phyloP scores from a whole-genome alignment of 139 green algal genomes.

The Nannochloris sp. region DNA sequence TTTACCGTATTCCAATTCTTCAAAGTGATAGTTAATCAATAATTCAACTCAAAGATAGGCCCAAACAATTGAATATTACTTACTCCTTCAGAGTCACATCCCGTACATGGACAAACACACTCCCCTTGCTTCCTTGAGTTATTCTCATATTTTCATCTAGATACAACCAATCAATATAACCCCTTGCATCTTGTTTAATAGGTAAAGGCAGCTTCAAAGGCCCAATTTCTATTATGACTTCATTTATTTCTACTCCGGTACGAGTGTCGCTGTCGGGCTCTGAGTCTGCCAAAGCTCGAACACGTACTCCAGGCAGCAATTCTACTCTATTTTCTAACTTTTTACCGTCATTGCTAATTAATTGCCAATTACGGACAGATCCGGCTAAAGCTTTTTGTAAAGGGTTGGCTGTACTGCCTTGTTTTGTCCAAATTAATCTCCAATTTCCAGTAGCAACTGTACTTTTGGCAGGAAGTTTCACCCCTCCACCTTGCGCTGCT shows the following conservation, averaged over 20 bases:
- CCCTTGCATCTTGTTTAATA: slow-evolving; percentile 23
- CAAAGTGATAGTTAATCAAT: too few relatives aligned
- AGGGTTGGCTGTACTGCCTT: slow-evolving; percentile 46
- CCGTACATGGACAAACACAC: slow-evolving; percentile 29
- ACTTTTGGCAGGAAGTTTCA: slow-evolving; percentile 29
- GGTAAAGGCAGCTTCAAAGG: slow-evolving; percentile 26
- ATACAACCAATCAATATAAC: slow-evolving; percentile 77
- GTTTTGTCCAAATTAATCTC: slow-evolving; percentile 62
- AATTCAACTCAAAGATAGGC: too few relatives aligned
- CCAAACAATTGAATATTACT: not conserved
- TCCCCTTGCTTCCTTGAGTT: slow-evolving; percentile 56
- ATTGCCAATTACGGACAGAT: slow-evolving; percentile 45
- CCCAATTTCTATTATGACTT: slow-evolving; percentile 34
- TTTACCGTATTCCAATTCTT: too few relatives aligned
- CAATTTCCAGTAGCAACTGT: slow-evolving; percentile 43
- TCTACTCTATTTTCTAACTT: slow-evolving; percentile 60
- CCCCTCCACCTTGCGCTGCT: slow-evolving; percentile 3
- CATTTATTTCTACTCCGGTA: slow-evolving; percentile 45
- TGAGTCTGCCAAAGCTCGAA: slow-evolving; percentile 47
- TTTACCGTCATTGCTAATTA: slow-evolving; percentile 40
- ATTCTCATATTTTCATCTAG: slow-evolving; percentile 62
- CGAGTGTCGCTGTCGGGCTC: slow-evolving; percentile 17
- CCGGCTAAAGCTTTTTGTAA: slow-evolving; percentile 51
- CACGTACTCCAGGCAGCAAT: slow-evolving; percentile 26
- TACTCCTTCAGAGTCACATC: slow-evolving; percentile 1